Evolutionary conservation across 2,329 filamentous ascomycete genomes (phyloP).

Genomic region (Ascochyta viciae-villosae): DNA sequence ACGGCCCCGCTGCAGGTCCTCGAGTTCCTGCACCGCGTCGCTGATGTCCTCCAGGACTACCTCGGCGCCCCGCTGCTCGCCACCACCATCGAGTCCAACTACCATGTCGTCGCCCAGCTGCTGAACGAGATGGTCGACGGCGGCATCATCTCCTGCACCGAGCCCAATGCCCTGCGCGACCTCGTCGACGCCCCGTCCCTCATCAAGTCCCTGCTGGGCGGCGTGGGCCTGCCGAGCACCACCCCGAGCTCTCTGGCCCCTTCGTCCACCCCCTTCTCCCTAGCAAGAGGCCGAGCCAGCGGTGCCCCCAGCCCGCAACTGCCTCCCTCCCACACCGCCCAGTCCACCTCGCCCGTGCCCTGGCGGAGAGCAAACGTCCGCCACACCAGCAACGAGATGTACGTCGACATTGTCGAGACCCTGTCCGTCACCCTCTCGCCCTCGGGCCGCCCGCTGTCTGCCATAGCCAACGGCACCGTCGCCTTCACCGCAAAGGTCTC

Average conservation of each 20-base stretch:
- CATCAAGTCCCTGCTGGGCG: slow-evolving; percentile 86
- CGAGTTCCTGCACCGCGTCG: slow-evolving; percentile 91
- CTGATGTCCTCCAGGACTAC: slow-evolving; percentile 94
- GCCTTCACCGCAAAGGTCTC: slow-evolving; percentile 96
- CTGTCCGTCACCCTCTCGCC: slow-evolving; percentile 87
- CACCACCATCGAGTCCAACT: slow-evolving; percentile 84
- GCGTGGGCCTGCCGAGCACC: slow-evolving; percentile 76
- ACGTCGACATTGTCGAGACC: slow-evolving; percentile 93
- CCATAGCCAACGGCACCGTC: slow-evolving; percentile 89
- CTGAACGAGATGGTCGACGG: slow-evolving; percentile 96
- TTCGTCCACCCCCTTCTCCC: slow-evolving; percentile 39
- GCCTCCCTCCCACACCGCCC: slow-evolving; percentile 33
- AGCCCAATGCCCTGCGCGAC: slow-evolving; percentile 90
- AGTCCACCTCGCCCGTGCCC: slow-evolving; percentile 66
- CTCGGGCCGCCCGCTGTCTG: slow-evolving; percentile 84
- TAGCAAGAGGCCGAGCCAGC: slow-evolving; percentile 33
- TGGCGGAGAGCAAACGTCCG: slow-evolving; percentile 93
- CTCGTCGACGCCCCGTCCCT: slow-evolving; percentile 90
- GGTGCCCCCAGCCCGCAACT: slow-evolving; percentile 31
- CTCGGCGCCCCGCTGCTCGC: slow-evolving; percentile 85
- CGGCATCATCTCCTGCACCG: slow-evolving; percentile 86
- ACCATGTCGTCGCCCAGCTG: slow-evolving; percentile 92
- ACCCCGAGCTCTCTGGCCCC: slow-evolving; percentile 42
- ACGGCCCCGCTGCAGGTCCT: slow-evolving; percentile 88
- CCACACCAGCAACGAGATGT: slow-evolving; percentile 96